Percentiles rank a stretch among this genome's conserved stretches.
Conservation (phyloP, 2,329 filamentous ascomycete genomes). For the Pseudogymnoascus sp. region DNA sequence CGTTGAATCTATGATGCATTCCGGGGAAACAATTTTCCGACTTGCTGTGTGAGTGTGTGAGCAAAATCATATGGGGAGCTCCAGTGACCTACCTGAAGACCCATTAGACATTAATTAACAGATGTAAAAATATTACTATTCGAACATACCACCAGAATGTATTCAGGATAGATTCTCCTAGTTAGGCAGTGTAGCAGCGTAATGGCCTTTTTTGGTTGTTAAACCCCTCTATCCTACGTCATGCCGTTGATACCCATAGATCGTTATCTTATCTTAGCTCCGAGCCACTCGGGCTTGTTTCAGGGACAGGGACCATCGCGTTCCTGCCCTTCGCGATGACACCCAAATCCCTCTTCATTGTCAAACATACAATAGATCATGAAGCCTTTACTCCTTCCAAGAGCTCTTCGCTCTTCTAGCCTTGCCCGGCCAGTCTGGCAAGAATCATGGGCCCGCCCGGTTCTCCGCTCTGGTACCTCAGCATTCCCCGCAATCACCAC, state of each 20-base stretch:
- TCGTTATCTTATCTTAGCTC: conserved; percentile 7
- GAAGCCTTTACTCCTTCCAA: conserved; percentile 1
- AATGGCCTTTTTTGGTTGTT: not conserved
- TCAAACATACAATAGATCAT: not conserved
- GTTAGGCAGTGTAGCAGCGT: not conserved
- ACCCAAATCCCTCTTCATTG: not conserved
- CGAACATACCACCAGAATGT: not conserved
- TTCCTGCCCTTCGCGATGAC: not conserved
- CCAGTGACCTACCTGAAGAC: not conserved
- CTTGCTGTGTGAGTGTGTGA: not conserved
- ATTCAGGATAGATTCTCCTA: not conserved
- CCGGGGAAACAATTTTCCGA: not conserved
- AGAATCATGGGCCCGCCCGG: not conserved
- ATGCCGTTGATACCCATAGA: conserved; percentile 4
- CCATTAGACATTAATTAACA: not conserved
- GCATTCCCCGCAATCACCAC: not conserved
- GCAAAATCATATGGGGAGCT: not conserved
- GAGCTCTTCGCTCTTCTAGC: not conserved
- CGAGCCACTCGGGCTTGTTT: not conserved
- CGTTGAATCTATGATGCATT: conserved; percentile 5
- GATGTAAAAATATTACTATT: not conserved
- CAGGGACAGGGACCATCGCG: conserved; percentile 4
- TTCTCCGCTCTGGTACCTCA: not conserved
- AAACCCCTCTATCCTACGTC: not conserved
- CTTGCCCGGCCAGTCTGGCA: not conserved